phyloP scores from a whole-genome alignment of 2,329 filamentous ascomycete species.

The Orbilia quercus region DNA sequence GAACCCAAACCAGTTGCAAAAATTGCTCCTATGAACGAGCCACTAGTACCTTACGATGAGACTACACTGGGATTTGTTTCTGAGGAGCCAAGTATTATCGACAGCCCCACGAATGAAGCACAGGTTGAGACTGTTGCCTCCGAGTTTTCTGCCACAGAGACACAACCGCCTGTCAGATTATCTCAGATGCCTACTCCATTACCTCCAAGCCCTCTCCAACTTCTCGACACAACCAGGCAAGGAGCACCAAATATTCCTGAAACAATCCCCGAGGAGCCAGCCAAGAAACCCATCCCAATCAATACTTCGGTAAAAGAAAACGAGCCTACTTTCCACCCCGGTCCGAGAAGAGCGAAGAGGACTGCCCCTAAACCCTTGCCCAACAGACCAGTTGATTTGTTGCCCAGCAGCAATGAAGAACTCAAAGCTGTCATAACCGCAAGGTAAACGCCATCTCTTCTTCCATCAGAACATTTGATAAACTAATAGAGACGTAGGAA shows the following conservation, averaged over 20 bases:
- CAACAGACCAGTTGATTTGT: conserved; percentile 6
- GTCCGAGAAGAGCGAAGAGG: conserved; percentile 33
- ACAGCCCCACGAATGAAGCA: not conserved
- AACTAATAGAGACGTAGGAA: conserved; percentile 15
- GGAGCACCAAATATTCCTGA: conserved; percentile 42
- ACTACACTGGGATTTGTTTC: too few species aligned
- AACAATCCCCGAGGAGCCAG: conserved; percentile 33
- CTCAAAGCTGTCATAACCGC: conserved; percentile 19
- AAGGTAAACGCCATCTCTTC: conserved; percentile 10
- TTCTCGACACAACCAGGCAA: conserved; percentile 35
- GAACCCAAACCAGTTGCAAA: not conserved
- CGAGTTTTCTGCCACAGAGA: conserved; percentile 10
- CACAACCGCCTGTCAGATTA: conserved; percentile 27
- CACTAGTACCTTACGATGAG: not conserved
- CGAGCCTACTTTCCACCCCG: conserved; percentile 34
- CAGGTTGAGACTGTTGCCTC: not conserved
- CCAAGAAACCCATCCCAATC: conserved; percentile 13
- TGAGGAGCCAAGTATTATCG: not conserved
- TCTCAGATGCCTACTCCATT: conserved; percentile 49
- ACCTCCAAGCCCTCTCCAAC: conserved; percentile 46
- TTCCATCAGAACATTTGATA: not conserved
- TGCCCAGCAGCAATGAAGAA: conserved; percentile 34
- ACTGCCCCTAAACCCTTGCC: conserved; percentile 15
- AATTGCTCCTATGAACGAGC: too few species aligned
- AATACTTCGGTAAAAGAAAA: conserved; percentile 38